Evolutionary conservation across 345 rosid genomes (phyloP).

Genomic region (Corchorus capsularis): DNA sequence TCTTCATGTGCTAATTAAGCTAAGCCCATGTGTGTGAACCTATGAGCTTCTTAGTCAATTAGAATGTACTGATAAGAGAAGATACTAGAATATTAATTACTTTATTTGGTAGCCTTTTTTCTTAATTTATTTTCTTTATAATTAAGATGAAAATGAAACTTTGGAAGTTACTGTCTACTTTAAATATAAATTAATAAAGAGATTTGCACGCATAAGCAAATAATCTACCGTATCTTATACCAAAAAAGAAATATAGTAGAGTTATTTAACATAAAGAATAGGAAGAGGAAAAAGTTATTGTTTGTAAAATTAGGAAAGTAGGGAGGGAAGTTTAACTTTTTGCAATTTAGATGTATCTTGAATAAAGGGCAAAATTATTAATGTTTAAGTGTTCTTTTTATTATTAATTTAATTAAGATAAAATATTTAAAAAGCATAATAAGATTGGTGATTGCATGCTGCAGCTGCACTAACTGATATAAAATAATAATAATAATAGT

Average conservation of each 20-base stretch:
- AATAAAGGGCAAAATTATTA: background rate
- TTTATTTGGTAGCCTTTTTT: background rate
- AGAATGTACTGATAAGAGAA: background rate
- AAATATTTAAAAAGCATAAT: background rate
- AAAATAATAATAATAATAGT: background rate
- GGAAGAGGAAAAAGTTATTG: background rate
- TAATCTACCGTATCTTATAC: conserved; percentile 6
- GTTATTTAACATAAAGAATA: too few species aligned
- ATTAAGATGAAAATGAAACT: background rate
- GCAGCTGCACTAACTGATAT: background rate
- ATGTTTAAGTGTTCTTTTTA: background rate
- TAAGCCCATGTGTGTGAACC: background rate
- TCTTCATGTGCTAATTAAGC: background rate
- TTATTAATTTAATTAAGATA: background rate
- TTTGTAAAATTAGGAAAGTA: background rate
- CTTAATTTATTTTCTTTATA: background rate
- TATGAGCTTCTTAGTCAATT: background rate
- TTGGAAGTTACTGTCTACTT: background rate
- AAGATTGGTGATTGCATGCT: background rate
- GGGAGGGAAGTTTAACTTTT: background rate
- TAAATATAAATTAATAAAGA: background rate
- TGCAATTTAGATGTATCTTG: background rate
- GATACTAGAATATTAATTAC: background rate
- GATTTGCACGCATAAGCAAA: conserved; percentile 11
- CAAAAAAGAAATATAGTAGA: background rate